phyloP scores from a whole-genome alignment of 805 yeast genomes.

The Barnettozyma pratensis region DNA sequence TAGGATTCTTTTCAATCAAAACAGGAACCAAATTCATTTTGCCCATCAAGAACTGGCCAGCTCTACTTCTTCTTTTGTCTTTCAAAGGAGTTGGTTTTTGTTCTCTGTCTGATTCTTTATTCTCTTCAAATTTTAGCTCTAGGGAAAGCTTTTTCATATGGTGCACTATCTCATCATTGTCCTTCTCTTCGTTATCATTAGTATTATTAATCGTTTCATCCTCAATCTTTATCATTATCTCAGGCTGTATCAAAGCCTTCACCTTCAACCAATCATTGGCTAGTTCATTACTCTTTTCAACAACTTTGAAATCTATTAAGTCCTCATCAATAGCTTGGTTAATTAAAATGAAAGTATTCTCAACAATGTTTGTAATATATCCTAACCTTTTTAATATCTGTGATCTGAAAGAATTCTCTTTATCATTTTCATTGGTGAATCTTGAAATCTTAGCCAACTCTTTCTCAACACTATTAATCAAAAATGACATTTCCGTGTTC shows the following conservation, averaged over 20 bases:
- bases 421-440: constrained; percentile 15
- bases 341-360: constrained; percentile 33
- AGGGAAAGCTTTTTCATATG: constrained; percentile 21
- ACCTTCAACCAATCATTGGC: constrained; percentile 31
- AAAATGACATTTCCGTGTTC: constrained; percentile 34
- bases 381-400: constrained; percentile 29
- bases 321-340: constrained; percentile 38
- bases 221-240: constrained; percentile 17
- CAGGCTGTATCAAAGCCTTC: constrained; percentile 18
- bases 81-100: constrained; percentile 10
- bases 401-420: constrained; percentile 13
- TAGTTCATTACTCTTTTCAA: constrained; percentile 30
- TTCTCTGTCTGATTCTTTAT: constrained; percentile 1
- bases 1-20: constrained; percentile 29
- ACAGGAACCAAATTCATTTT: constrained; percentile 38
- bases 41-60: constrained; percentile 36
- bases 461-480: constrained; percentile 25
- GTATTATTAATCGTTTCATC: constrained; percentile 5
- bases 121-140: constrained; percentile 10
- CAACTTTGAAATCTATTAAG: constrained; percentile 32
- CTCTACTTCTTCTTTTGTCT: constrained; percentile 24
- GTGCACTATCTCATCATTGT: constrained; percentile 10
- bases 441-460: constrained; percentile 21
- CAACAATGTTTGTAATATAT: constrained; percentile 34
- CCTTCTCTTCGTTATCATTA: background rate